Evolutionary conservation across 257 asterid genomes (phyloP).

Genomic region (Nicotiana knightiana): DNA sequence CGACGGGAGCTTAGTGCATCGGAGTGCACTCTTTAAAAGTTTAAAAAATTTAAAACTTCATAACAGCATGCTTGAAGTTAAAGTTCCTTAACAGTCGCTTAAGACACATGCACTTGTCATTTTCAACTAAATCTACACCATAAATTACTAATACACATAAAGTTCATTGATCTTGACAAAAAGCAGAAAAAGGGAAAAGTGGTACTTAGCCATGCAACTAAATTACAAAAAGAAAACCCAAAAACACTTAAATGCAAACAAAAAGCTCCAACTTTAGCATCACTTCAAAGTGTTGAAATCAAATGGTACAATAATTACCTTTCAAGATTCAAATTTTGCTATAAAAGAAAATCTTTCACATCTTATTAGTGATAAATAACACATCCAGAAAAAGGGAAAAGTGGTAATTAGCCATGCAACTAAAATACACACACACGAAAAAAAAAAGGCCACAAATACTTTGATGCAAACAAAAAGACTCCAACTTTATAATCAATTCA

Average conservation of each 20-base stretch:
- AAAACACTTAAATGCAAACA: slow-evolving; percentile 26
- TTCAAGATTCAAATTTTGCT: slow-evolving; percentile 4
- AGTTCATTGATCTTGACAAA: slow-evolving; percentile 18
- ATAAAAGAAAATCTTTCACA: neutral
- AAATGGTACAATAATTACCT: neutral
- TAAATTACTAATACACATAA: slow-evolving; percentile 14
- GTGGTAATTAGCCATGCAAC: slow-evolving; percentile 18
- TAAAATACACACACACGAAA: slow-evolving; percentile 24
- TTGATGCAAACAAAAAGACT: slow-evolving; percentile 32
- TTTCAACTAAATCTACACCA: slow-evolving; percentile 26
- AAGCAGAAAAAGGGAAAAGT: slow-evolving; percentile 4
- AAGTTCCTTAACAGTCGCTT: slow-evolving; percentile 40
- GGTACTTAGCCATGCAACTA: slow-evolving; percentile 22
- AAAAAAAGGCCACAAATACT: slow-evolving; percentile 29
- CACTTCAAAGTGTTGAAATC: neutral
- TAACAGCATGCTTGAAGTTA: slow-evolving; percentile 29
- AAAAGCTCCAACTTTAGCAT: slow-evolving; percentile 34
- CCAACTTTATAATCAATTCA: slow-evolving; percentile 28
- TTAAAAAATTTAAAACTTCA: slow-evolving; percentile 12
- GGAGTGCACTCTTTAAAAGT: too few species aligned
- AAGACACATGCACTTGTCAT: slow-evolving; percentile 43
- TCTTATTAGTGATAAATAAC: neutral
- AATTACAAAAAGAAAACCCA: slow-evolving; percentile 32
- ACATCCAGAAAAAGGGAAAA: neutral
- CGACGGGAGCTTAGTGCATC: too few species aligned